phyloP scores from a whole-genome alignment of 305 asterid genomes.

The Ajuga reptans region DNA sequence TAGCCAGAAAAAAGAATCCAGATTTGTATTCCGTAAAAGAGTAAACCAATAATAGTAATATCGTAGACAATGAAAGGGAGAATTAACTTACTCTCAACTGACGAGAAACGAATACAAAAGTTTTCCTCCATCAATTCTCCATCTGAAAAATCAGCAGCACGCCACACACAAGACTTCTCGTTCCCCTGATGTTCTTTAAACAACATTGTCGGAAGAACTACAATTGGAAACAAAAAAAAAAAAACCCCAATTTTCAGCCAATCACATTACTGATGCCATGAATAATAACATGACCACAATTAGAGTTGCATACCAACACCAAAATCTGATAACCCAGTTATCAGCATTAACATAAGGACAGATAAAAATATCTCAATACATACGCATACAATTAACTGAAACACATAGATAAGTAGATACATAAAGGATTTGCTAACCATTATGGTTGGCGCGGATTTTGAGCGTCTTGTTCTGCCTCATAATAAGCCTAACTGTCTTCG shows the following conservation, averaged over 20 bases:
- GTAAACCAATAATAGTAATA: too few relatives aligned
- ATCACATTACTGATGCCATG: too few relatives aligned
- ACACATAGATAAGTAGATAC: not conserved
- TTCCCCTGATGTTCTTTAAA: constrained; percentile 88
- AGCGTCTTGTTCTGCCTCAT: constrained; percentile 95
- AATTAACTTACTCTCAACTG: constrained; percentile 61
- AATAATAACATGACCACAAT: too few relatives aligned
- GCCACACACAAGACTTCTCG: constrained; percentile 94
- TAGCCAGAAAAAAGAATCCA: not conserved
- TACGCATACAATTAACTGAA: not conserved
- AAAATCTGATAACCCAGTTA: not conserved
- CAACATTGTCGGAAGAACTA: constrained; percentile 55
- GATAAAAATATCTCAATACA: not conserved
- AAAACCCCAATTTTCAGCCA: too few relatives aligned
- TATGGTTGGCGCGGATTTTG: constrained; percentile 87
- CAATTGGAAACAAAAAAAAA: not conserved
- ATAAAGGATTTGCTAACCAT: constrained; percentile 38
- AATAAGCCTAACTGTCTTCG: constrained; percentile 71
- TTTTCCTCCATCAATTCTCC: constrained; percentile 81
- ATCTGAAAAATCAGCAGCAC: constrained; percentile 84
- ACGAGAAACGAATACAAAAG: constrained; percentile 62
- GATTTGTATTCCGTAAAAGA: not conserved
- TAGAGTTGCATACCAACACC: not conserved
- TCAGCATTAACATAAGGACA: too few relatives aligned
- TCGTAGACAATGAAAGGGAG: not conserved